Conservation (phyloP, 1,139 yeast genomes). For the Yarrowia galli region DNA sequence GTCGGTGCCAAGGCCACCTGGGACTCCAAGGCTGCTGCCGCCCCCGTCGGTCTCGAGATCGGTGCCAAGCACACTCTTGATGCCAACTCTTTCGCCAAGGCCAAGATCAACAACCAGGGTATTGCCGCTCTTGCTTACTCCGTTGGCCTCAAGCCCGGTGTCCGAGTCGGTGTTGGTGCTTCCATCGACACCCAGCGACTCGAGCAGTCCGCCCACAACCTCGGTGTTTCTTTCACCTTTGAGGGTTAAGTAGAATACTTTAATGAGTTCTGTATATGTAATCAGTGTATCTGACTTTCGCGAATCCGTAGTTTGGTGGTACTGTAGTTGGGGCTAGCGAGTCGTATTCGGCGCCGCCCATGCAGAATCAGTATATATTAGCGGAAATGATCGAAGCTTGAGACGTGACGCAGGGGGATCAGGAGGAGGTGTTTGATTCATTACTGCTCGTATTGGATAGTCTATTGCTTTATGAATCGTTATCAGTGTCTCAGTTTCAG, state of each 20-base stretch:
- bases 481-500: too few relatives aligned
- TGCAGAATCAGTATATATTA: not conserved
- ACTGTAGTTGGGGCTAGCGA: too few relatives aligned
- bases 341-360: too few relatives aligned
- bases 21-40: constrained; percentile 80
- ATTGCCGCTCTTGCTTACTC: constrained; percentile 93
- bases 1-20: constrained; percentile 98
- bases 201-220: constrained; percentile 97
- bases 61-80: constrained; percentile 96
- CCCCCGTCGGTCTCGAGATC: constrained; percentile 81
- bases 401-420: too few relatives aligned
- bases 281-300: not conserved
- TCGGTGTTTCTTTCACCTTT: constrained; percentile 93
- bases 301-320: too few relatives aligned
- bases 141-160: constrained; percentile 96
- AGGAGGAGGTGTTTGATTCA: too few relatives aligned
- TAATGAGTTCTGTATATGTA: constrained; percentile 33
- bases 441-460: too few relatives aligned
- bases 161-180: constrained; percentile 96
- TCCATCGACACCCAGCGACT: constrained; percentile 95
- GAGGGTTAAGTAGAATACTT: constrained; percentile 63
- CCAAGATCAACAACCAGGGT: constrained; percentile 97
- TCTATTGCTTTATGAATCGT: too few relatives aligned
- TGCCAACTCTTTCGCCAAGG: constrained; percentile 87
- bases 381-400: not conserved